Evolutionary conservation across 768 basidiomycete species (phyloP), one percentile per base, ranked within the genome.

Genomic region (Auriscalpium orientale): DNA sequence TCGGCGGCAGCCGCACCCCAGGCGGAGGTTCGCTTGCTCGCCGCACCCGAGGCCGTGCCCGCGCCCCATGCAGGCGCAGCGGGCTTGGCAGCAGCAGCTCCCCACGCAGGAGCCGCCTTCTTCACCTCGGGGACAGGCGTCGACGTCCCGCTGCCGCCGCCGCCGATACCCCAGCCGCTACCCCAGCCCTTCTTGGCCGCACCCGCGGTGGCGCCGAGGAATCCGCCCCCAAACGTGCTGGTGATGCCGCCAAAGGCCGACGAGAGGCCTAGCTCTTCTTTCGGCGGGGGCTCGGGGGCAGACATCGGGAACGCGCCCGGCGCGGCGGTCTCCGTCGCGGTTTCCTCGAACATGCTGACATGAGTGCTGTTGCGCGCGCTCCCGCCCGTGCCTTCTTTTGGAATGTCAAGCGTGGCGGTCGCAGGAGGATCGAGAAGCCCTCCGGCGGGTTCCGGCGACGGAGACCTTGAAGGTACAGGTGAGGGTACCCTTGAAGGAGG

Each of bases 361-460:
- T 15, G 40, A 1, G 40, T 43, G 40, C 40, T 43, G 40, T 15
- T 43, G 13, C 40, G 28, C 28, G 28, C 28, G 28, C 28, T 28
- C 28, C 28, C 28, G 28, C 28, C 28, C 28, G 28, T 2, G 28
- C 28, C 28, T 28, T 28, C 28, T 28, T 28, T 28, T 2, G 28
- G 28, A 28, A 28, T 28, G 28, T 5, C 28, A 28, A 28, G 40
- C 40, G 13, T 18, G 18, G 40, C 40, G 40, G 4, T 15, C 13
- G 40, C 40, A 43, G 40, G 40, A 43, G 40, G 40, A 4, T 43
- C 40, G 15, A 43, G 15, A 43, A 18, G 40, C 15, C 13, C 40
- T 13, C 13, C 58, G 18, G 48, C 20, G 13, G 57, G 33, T 10
- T 55, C 53, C 1, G 53, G 57, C 20, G 59, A 49, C 22, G 21